Percentiles rank a stretch among this genome's conserved stretches.
phyloP scores from a whole-genome alignment of 1,139 yeast species.

The Hanseniaspora gamundiae region DNA sequence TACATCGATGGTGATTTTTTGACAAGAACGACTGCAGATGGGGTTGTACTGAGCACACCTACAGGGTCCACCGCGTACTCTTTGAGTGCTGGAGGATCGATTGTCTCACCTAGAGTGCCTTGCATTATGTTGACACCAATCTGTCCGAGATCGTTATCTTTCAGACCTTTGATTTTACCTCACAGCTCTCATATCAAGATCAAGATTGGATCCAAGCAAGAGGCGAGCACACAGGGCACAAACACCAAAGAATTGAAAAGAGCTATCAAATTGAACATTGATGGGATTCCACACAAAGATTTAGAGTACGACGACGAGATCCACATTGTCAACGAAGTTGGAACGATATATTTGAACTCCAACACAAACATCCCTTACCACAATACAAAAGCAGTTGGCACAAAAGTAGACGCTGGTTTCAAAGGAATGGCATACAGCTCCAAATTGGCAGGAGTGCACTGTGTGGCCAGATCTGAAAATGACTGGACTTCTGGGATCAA shows the following conservation, averaged over 20 bases:
- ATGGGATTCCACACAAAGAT: slow-evolving; percentile 65
- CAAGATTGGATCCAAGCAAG: slow-evolving; percentile 35
- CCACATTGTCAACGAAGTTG: slow-evolving; percentile 51
- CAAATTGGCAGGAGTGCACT: slow-evolving; percentile 61
- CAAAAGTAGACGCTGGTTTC: neutral
- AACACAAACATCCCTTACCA: slow-evolving; percentile 30
- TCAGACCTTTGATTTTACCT: slow-evolving; percentile 77
- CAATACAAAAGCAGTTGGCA: slow-evolving; percentile 6
- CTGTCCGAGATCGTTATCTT: slow-evolving; percentile 78
- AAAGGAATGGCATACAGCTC: slow-evolving; percentile 10
- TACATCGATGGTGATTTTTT: slow-evolving; percentile 69
- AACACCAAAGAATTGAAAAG: slow-evolving; percentile 4
- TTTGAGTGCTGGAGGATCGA: slow-evolving; percentile 81
- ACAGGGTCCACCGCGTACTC: slow-evolving; percentile 96
- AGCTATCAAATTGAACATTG: slow-evolving; percentile 52
- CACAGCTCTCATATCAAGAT: slow-evolving; percentile 57
- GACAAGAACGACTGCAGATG: slow-evolving; percentile 88
- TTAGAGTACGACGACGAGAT: slow-evolving; percentile 69
- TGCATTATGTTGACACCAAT: slow-evolving; percentile 79
- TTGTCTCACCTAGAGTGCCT: slow-evolving; percentile 79
- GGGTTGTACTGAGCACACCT: slow-evolving; percentile 75
- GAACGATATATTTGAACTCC: slow-evolving; percentile 36
- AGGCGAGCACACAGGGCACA: slow-evolving; percentile 8
- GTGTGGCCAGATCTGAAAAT: slow-evolving; percentile 67
- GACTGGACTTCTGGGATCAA: slow-evolving; percentile 91